Conservation (phyloP, 345 rosid genomes). For the Corymbia maculata region DNA sequence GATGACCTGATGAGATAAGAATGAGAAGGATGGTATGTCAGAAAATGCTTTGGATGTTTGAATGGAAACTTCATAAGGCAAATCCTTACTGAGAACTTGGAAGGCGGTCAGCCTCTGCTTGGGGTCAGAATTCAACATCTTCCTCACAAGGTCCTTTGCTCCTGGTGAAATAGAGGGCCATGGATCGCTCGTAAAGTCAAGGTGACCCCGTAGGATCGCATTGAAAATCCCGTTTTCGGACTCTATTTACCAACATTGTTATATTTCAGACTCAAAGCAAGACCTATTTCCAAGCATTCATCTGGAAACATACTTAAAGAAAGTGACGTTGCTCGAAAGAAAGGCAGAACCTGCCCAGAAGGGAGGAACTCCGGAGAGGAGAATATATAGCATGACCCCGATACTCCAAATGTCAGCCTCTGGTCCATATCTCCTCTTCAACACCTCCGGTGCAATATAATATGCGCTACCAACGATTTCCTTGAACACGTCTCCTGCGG, state of each 20-base stretch:
- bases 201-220: slow-evolving; percentile 65
- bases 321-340: not conserved
- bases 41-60: not conserved
- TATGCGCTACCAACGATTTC: slow-evolving; percentile 95
- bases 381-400: slow-evolving; percentile 92
- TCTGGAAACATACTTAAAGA: not conserved
- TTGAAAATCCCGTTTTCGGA: slow-evolving; percentile 95
- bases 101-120: slow-evolving; percentile 77
- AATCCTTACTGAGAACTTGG: slow-evolving; percentile 72
- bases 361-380: slow-evolving; percentile 88
- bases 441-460: slow-evolving; percentile 92
- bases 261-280: not conserved
- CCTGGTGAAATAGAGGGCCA: slow-evolving; percentile 89
- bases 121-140: slow-evolving; percentile 89
- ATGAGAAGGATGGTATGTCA: not conserved
- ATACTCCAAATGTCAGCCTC: slow-evolving; percentile 97
- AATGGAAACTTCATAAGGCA: not conserved
- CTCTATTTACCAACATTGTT: slow-evolving; percentile 24
- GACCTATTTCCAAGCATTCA: not conserved
- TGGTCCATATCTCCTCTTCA: slow-evolving; percentile 84
- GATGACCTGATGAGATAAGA: slow-evolving; percentile 23
- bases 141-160: slow-evolving; percentile 87
- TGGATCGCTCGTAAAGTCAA: slow-evolving; percentile 82
- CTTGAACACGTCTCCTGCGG: slow-evolving; percentile 71
- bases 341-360: slow-evolving; percentile 76